Percentiles rank a stretch among this genome's conserved stretches.
Evolutionary conservation across 257 asterid genomes (phyloP).

Genomic region (Solanum medicagineum): DNA sequence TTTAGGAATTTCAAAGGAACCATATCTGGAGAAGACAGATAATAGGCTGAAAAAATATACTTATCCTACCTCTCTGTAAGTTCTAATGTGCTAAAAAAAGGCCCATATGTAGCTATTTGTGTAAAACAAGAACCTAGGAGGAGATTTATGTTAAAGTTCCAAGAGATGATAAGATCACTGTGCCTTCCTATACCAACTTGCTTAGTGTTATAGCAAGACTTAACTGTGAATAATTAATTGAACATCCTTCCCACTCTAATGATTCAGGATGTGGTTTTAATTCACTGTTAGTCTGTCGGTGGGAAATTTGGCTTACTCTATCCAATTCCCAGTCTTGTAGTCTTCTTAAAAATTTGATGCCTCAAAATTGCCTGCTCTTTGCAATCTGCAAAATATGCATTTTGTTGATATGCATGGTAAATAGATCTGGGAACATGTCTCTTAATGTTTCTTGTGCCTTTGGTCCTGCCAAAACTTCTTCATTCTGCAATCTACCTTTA

Average conservation of each 20-base stretch:
- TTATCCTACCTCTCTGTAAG: not conserved
- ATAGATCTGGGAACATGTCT: not conserved
- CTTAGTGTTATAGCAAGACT: not conserved
- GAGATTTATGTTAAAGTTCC: not conserved
- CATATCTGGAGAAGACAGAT: not conserved
- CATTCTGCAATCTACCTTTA: not conserved
- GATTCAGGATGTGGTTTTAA: not conserved
- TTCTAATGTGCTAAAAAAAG: not conserved
- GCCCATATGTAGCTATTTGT: not conserved
- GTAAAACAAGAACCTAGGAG: not conserved
- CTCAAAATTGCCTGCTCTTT: not conserved
- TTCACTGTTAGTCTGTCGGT: not conserved
- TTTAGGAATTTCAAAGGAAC: not conserved
- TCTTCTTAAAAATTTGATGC: not conserved
- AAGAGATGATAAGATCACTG: not conserved
- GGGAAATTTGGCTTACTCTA: not conserved
- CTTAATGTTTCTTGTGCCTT: not conserved
- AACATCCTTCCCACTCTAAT: not conserved
- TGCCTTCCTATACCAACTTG: not conserved
- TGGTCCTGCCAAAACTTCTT: not conserved
- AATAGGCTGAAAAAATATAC: not conserved
- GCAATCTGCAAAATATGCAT: not conserved
- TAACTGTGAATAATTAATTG: not conserved
- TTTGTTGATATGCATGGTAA: not conserved
- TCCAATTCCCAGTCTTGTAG: not conserved